phyloP scores from a whole-genome alignment of 1,139 yeast genomes.

The Debaryomycetaceae sp. region DNA sequence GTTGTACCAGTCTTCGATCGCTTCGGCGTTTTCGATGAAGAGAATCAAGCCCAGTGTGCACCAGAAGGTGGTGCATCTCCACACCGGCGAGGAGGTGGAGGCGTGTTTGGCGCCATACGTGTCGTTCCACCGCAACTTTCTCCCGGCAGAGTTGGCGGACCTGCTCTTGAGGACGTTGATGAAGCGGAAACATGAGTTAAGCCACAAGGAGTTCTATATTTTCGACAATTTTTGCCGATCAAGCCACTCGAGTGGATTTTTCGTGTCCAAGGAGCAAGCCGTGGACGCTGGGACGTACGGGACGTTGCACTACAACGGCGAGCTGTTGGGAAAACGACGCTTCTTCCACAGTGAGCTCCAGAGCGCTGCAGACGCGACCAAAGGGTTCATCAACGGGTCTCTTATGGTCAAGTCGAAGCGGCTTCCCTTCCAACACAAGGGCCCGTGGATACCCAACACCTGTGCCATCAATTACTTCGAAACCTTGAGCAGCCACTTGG shows the following conservation, averaged over 20 bases:
- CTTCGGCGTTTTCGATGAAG: constrained; percentile 15
- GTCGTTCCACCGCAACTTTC: constrained; percentile 46
- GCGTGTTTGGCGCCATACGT: constrained; percentile 40
- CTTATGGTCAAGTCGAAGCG: constrained; percentile 25
- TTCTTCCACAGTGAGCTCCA: constrained; percentile 36
- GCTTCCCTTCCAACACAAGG: constrained; percentile 18
- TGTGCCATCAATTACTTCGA: constrained; percentile 58
- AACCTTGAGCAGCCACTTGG: constrained; percentile 48
- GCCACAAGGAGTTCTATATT: constrained; percentile 45
- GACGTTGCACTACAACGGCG: constrained; percentile 38
- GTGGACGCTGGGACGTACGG: constrained; percentile 3
- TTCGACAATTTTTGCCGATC: constrained; percentile 60
- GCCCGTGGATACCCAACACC: constrained; percentile 47
- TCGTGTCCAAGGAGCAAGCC: constrained; percentile 17
- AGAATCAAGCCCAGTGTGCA: constrained; percentile 1
- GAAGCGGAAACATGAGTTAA: constrained; percentile 35
- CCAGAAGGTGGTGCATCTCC: constrained; percentile 9
- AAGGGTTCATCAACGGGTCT: constrained; percentile 39
- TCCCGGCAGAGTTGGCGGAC: constrained; percentile 49
- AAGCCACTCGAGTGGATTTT: constrained; percentile 45
- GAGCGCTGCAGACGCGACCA: constrained; percentile 38
- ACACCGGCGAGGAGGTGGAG: constrained; percentile 38
- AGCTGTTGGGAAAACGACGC: constrained; percentile 13
- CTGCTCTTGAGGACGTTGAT: constrained; percentile 37
- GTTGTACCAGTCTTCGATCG: constrained; percentile 19